phyloP scores from a whole-genome alignment of 371 early-diverging fungal genomes.

The Thermomucor indicae-seudaticae region DNA sequence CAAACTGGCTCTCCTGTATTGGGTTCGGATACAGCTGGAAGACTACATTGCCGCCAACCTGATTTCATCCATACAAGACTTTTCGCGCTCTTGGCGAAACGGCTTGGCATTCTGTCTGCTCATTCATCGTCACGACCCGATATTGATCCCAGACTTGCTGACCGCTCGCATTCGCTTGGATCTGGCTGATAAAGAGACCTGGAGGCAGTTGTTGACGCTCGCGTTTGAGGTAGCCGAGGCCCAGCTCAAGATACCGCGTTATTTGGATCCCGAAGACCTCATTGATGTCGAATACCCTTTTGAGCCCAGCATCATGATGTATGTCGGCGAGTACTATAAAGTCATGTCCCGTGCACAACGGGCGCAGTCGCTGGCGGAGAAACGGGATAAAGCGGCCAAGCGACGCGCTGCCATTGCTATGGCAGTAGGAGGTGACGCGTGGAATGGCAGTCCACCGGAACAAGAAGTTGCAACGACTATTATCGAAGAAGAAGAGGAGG shows the following conservation, averaged over 20 bases:
- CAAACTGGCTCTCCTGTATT: constrained; percentile 56
- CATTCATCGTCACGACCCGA: constrained; percentile 66
- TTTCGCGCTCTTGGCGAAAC: constrained; percentile 68
- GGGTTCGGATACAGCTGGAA: constrained; percentile 68
- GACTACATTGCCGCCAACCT: constrained; percentile 55
- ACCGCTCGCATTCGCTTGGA: constrained; percentile 18
- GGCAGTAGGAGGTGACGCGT: constrained; percentile 12
- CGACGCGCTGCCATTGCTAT: constrained; percentile 29
- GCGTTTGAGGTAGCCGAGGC: constrained; percentile 32
- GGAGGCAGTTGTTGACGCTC: constrained; percentile 26
- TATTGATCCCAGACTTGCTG: constrained; percentile 56
- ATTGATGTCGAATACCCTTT: constrained; percentile 46
- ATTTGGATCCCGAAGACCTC: constrained; percentile 43
- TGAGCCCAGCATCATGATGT: constrained; percentile 49
- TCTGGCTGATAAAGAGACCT: constrained; percentile 25
- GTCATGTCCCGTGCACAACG: constrained; percentile 33
- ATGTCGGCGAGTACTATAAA: constrained; percentile 45
- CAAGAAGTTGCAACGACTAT: background rate
- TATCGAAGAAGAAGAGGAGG: background rate
- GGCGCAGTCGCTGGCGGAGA: constrained; percentile 8
- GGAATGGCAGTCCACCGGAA: constrained; percentile 7
- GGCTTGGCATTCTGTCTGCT: constrained; percentile 72
- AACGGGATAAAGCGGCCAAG: constrained; percentile 8
- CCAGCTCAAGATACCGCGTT: constrained; percentile 35
- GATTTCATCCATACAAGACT: constrained; percentile 60